Percentiles rank a stretch among this genome's conserved stretches.
phyloP scores from a whole-genome alignment of 768 basidiomycete genomes.

The Kwoniella sp. region DNA sequence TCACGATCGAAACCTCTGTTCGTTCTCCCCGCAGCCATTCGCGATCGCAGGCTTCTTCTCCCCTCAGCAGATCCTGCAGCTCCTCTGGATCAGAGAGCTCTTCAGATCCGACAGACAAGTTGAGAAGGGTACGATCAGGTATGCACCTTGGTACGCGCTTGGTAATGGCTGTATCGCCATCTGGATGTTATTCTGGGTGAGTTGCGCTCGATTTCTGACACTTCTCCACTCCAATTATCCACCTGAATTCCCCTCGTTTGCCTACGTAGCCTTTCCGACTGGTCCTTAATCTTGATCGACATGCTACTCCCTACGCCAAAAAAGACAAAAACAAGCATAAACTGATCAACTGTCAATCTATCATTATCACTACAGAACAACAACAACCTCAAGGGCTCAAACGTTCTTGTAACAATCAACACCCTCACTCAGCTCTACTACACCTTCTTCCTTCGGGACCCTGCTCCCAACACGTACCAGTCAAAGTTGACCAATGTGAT shows the following conservation, averaged over 20 bases:
- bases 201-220: constrained; percentile 25
- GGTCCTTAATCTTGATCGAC: neutral
- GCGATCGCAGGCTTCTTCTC: constrained; percentile 51
- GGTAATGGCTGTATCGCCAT: constrained; percentile 46
- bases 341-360: neutral
- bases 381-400: constrained; percentile 47
- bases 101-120: constrained; percentile 38
- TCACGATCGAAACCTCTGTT: constrained; percentile 45
- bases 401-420: constrained; percentile 51
- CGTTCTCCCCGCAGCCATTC: constrained; percentile 50
- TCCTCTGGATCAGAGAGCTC: constrained; percentile 49
- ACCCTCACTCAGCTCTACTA: constrained; percentile 48
- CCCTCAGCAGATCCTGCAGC: constrained; percentile 51
- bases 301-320: too few species aligned
- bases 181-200: constrained; percentile 53
- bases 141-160: constrained; percentile 47
- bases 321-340: too few species aligned
- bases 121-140: constrained; percentile 31
- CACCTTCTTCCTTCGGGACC: constrained; percentile 38
- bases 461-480: constrained; percentile 39
- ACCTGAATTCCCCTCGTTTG: too few species aligned
- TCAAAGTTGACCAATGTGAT: constrained; percentile 46
- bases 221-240: too few species aligned
- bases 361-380: constrained; percentile 29
- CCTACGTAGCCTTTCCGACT: too few species aligned